Evolutionary conservation across 805 yeast species (phyloP).

Genomic region (Kluyveromyces wickerhamii): DNA sequence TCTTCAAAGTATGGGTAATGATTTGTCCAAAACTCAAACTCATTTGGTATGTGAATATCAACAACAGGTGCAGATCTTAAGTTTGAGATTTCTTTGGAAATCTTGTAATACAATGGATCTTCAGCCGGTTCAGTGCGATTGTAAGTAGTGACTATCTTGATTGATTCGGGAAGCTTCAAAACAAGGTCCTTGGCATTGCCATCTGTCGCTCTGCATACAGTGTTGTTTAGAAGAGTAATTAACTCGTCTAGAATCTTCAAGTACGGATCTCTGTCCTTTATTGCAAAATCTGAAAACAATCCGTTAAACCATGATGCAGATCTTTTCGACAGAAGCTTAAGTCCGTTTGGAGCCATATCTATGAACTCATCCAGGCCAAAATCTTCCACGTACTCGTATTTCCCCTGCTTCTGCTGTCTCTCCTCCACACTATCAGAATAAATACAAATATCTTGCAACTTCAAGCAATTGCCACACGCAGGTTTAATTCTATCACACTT

Average conservation of each 20-base stretch:
- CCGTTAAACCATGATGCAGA: constrained; percentile 22
- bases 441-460: constrained; percentile 15
- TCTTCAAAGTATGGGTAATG: constrained; percentile 19
- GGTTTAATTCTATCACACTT: constrained; percentile 26
- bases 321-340: constrained; percentile 20
- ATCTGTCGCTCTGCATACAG: not conserved
- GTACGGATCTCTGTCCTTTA: constrained; percentile 24
- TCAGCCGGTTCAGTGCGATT: constrained; percentile 2
- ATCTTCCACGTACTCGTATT: not conserved
- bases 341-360: constrained; percentile 21
- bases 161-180: constrained; percentile 2
- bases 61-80: not conserved
- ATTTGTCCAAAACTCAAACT: constrained; percentile 12
- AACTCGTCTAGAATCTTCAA: constrained; percentile 9
- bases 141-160: constrained; percentile 1
- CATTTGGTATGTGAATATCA: constrained; percentile 13
- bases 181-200: not conserved
- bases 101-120: constrained; percentile 2
- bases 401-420: not conserved
- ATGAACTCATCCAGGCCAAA: constrained; percentile 10
- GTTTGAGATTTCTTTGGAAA: not conserved
- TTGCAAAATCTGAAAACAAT: constrained; percentile 19
- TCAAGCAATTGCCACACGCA: constrained; percentile 18
- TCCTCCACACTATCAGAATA: constrained; percentile 8
- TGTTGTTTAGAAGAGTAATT: not conserved